phyloP scores from a whole-genome alignment of 2,329 filamentous ascomycete genomes.

The Leptodontidium sp. region DNA sequence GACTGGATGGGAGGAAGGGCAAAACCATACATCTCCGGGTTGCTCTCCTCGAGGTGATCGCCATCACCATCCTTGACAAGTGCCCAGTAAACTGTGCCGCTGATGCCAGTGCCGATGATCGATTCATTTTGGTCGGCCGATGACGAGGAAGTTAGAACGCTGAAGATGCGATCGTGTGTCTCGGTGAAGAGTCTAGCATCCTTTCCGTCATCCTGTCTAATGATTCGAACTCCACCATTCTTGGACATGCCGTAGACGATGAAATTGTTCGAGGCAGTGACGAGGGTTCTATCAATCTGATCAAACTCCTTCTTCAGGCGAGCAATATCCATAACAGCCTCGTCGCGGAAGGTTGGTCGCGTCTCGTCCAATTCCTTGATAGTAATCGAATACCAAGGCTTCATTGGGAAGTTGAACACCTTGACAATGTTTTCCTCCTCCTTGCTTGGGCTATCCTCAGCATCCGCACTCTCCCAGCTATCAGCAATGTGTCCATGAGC shows the following conservation, averaged over 20 bases:
- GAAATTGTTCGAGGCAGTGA: slow-evolving; percentile 87
- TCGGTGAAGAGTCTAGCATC: slow-evolving; percentile 93
- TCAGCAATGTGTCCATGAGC: slow-evolving; percentile 71
- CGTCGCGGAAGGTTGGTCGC: slow-evolving; percentile 74
- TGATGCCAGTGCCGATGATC: slow-evolving; percentile 91
- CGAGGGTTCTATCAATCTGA: slow-evolving; percentile 92
- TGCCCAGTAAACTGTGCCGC: slow-evolving; percentile 96
- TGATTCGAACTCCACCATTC: slow-evolving; percentile 90
- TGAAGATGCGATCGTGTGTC: slow-evolving; percentile 93
- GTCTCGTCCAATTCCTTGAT: slow-evolving; percentile 67
- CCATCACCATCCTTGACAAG: slow-evolving; percentile 79
- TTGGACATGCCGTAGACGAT: slow-evolving; percentile 96
- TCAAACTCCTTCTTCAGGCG: slow-evolving; percentile 97
- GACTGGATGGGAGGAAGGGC: slow-evolving; percentile 86
- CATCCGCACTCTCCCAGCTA: slow-evolving; percentile 89
- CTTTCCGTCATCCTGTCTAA: slow-evolving; percentile 90
- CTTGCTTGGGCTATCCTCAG: slow-evolving; percentile 71
- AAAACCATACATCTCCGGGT: slow-evolving; percentile 86
- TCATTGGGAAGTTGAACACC: slow-evolving; percentile 96
- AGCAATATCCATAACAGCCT: slow-evolving; percentile 90
- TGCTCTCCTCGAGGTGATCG: slow-evolving; percentile 79
- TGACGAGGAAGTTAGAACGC: slow-evolving; percentile 82
- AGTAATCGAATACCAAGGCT: slow-evolving; percentile 90
- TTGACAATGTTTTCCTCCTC: slow-evolving; percentile 73
- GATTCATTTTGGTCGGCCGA: slow-evolving; percentile 73